Evolutionary conservation across 305 asterid genomes (phyloP).

Genomic region (Fraxinus sp.): DNA sequence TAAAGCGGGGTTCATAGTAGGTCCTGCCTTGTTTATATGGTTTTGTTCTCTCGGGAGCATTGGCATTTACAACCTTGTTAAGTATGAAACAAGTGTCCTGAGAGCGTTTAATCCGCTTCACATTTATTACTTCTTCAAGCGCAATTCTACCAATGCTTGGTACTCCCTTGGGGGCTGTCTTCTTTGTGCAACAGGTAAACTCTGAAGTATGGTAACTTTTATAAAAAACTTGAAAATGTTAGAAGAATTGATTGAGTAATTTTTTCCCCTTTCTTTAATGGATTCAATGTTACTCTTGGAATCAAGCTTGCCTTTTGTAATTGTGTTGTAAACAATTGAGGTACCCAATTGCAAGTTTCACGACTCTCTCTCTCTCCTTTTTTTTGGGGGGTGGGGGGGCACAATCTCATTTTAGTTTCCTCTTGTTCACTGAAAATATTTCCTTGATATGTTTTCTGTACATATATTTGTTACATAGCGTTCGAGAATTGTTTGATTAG

Average conservation of each 20-base stretch:
- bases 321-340: constrained; percentile 10
- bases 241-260: background rate
- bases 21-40: constrained; percentile 97
- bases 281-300: background rate
- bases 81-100: constrained; percentile 70
- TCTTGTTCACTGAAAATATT: background rate
- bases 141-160: constrained; percentile 91
- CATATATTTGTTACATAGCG: constrained; percentile 7
- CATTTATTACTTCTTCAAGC: constrained; percentile 82
- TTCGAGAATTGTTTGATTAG: background rate
- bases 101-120: constrained; percentile 88
- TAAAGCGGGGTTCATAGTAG: constrained; percentile 92
- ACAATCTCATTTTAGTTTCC: background rate
- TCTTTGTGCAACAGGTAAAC: constrained; percentile 91
- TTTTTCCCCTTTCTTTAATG: background rate
- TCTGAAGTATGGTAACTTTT: constrained; percentile 16
- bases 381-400: too few relatives aligned
- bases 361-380: background rate
- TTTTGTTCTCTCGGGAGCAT: constrained; percentile 91
- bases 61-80: constrained; percentile 89
- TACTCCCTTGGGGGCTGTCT: constrained; percentile 96
- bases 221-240: constrained; percentile 8
- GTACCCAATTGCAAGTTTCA: constrained; percentile 6
- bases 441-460: background rate
- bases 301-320: constrained; percentile 13